These are phyloP conservation scores for Rhizopogon parksii DNA, from an alignment of 1,284 basidiomycete genomes.

Conservation along the genomic window DNA sequence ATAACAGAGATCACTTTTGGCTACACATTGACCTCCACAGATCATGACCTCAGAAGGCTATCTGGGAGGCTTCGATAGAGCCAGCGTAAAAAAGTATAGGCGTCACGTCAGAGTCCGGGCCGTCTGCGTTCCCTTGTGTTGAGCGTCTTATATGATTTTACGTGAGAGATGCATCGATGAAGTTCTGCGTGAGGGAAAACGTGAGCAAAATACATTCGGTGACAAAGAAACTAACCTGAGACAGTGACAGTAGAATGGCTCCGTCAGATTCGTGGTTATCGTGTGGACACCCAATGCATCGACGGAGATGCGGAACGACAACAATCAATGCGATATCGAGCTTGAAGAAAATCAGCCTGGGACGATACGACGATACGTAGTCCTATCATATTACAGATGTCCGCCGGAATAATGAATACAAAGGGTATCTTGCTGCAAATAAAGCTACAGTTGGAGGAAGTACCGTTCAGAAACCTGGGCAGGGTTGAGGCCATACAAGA, in stretches of 20 bases:
- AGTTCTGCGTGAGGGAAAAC: not conserved
- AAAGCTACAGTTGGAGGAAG: not conserved
- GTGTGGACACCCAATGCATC: not conserved
- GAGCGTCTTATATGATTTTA: not conserved
- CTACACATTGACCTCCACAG: conserved; percentile 58
- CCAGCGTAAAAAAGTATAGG: conserved; percentile 22
- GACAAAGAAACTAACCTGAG: not conserved
- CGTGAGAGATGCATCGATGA: not conserved
- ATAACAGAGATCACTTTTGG: conserved; percentile 40
- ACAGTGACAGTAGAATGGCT: not conserved
- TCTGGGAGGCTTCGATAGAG: conserved; percentile 63
- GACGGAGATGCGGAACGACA: no score
- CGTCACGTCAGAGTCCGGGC: no score
- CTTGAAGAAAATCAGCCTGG: not conserved
- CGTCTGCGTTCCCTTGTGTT: not conserved
- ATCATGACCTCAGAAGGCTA: conserved; percentile 33
- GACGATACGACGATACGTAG: no score
- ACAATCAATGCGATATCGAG: not conserved
- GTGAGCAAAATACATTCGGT: not conserved
- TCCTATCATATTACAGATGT: not conserved
- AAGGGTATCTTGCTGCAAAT: not conserved
- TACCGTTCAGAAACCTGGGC: conserved; percentile 40
- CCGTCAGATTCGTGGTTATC: no score
- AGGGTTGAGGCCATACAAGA: conserved; percentile 1
- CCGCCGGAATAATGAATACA: not conserved